Evolutionary conservation across 495 filamentous ascomycete genomes (phyloP), one percentile per base, ranked within the genome.

Genomic region (Oleoguttula mirabilis): DNA sequence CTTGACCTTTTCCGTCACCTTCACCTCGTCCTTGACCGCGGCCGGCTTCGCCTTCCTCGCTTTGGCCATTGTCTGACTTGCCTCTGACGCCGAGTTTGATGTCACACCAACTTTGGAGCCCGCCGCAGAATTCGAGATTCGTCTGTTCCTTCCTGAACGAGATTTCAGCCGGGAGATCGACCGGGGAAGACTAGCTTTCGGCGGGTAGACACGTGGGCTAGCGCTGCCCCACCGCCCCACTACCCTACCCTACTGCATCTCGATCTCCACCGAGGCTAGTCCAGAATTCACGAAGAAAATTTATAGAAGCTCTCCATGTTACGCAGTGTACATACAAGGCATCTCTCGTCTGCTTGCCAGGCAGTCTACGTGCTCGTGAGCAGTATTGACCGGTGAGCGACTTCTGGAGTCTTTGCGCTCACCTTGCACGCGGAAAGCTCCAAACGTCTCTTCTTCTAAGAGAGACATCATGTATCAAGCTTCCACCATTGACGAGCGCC

Each of bases 341-440:
- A 30, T 30, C 27, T 30, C 27, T 30, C 27, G 27, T 30, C 27
- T 30, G 14, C 14, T 30, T 30, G 8, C 14, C 8, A 8, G 27
- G 6, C 32, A 7, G 6, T 10, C 11, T 39, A 7, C 8, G 6
- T 39, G 36, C 36, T 16, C 8, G 20, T 8, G 10, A 31, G 38
- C 38, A 41, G 21, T 30, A 8, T 27, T 21, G 12, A 45, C 4
- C 34, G 41, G 32, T 33, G 53, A 60, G 58, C 60, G 60, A 63
- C 60, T 63, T 63, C 48, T 34, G 55, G 58, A 60, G 58, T 59
- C 48, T 63, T 63, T 63, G 60, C 60, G 60, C 52, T 63, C 51
- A 41, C 50, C 40, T 39, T 44, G 19, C 23, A 20, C 20, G 10
- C 20, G 48, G 43, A 63, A 63, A 61, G 52, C 54, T 60, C 56